Evolutionary conservation across 148 eudicot species (phyloP), one percentile per base, ranked within the genome.

Genomic region (Rhododendron simsii): DNA sequence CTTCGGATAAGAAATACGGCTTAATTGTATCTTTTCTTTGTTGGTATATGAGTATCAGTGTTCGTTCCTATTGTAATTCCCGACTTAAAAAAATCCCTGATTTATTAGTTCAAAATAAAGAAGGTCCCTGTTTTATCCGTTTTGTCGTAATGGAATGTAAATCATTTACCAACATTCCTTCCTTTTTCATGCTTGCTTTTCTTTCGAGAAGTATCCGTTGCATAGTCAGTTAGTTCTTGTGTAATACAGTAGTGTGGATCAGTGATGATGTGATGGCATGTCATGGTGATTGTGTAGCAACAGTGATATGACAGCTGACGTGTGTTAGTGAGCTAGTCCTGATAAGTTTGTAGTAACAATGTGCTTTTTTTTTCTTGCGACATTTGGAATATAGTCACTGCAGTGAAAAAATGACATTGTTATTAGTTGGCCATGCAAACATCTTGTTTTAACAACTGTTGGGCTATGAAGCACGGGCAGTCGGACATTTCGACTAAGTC

Each of bases 121-220:
- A 69, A 69, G 37, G 28, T 69, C 18, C 18, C 37, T 28, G 39
- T 39, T 16, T 37, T 14, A 2, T 61, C 5, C 35, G 39, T 57
- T 53, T 11, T 61, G 10, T 7, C n/a, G 2, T 61, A 61, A 23
- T 23, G 26, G 67, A 61, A 63, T n/a, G 30, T 10, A n/a, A 28
- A 28, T 69, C 16, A 33, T 37, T 74, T 16, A 74, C 20, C 23
- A 18, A 5, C 37, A 61, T 26, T 63, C 37, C 9, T 23, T 78
- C 15, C 30, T 78, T 35, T 82, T 63, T 39, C 48, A n/a, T 41
- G 84, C 48, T 82, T 82, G 8, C 35, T 82, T 82, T 76, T 37
- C 48, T 82, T 82, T 20, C 71, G 14, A 61, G 16, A 23, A 82
- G 53, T 39, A 41, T 41, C 41, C 0, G 37, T 61, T 63, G 51